Conservation (phyloP, 1,284 basidiomycete species). For the Trichosporon inkin region DNA sequence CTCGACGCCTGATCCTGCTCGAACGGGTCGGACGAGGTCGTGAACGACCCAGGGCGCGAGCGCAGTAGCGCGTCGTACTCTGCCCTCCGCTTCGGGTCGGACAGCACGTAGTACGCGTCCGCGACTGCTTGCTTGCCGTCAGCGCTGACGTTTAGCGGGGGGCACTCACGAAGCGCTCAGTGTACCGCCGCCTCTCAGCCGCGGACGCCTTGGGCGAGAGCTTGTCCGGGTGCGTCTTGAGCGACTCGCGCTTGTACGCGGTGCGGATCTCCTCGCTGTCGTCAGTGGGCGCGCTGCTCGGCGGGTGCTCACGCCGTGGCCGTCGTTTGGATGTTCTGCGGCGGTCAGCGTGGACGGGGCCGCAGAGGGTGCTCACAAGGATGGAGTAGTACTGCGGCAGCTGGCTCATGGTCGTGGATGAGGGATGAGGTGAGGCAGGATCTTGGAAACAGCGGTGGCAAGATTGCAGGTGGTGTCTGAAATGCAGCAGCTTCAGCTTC, state of each 20-base stretch:
- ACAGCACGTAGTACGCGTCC: slow-evolving; percentile 94
- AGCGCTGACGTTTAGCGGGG: background rate
- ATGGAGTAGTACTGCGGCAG: slow-evolving; percentile 44
- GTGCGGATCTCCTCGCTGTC: slow-evolving; percentile 46
- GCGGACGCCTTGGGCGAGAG: slow-evolving; percentile 65
- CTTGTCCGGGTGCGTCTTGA: slow-evolving; percentile 83
- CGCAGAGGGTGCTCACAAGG: slow-evolving; percentile 30
- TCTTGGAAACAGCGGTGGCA: background rate
- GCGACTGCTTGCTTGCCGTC: slow-evolving; percentile 66
- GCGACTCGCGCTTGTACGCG: slow-evolving; percentile 49
- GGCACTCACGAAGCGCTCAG: slow-evolving; percentile 65
- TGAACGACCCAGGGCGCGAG: slow-evolving; percentile 51
- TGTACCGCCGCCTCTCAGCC: slow-evolving; percentile 67
- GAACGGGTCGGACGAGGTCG: slow-evolving; percentile 30
- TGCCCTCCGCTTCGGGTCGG: slow-evolving; percentile 65
- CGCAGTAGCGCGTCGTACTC: slow-evolving; percentile 71
- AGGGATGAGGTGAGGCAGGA: background rate
- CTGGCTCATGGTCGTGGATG: slow-evolving; percentile 13
- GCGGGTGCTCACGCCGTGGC: slow-evolving; percentile 37
- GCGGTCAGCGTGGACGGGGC: background rate
- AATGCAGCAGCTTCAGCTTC: background rate
- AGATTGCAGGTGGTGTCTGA: background rate
- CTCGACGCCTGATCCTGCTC: slow-evolving; percentile 62
- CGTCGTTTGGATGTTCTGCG: slow-evolving; percentile 35
- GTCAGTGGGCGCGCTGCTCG: background rate